Base-by-base conservation (phyloP, 1,284 basidiomycete species). In the Farysia itapuensis region DNA sequence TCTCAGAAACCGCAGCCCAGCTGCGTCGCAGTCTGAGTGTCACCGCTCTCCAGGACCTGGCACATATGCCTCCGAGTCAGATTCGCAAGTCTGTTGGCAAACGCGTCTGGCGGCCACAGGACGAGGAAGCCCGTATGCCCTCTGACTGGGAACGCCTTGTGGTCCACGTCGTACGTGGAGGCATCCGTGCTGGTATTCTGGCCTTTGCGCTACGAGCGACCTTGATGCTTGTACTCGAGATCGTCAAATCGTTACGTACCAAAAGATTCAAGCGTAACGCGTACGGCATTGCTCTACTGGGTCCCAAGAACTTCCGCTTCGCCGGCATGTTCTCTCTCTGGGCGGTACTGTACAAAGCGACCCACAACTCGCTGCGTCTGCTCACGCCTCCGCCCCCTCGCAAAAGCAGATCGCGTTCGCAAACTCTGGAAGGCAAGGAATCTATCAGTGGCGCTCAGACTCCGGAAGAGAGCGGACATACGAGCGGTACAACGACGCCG, bases 91-190 rank as follows among this genome's bases (percentile, higher is more conserved):
- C 50, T 21, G 70, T 74, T 9, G 54, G 67, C 25, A 70, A 50
- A 35, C 74, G 72, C 52, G 53, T 76, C 3, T 76, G 74, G 74
- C 39, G 74, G 20, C 69, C 72, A 2, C 60, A 70, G n/a, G 67
- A 76, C 29, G 74, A 76, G 30, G 61, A 50, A 26, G 61, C 64
- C 4, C 51, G 58, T 12, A 42, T 74, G 7, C 74, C 74, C 0
- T 50, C 40, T 23, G 74, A 76, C 35, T 75, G 71, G 72, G 74
- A 76, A 49, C 47, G 74, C 9, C 48, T 75, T 9, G 58, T 51
- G 2, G 69, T 76, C 0, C 70, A 76, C 38, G 69, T 72, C 23
- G 42, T 57, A 2, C 49, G 74, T 11, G 74, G 67, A 9, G 74
- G 67, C 30, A 38, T 67, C 9, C 54, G 71, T 15, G 71, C 69